Conservation (phyloP, 2,329 filamentous ascomycete genomes). For the Trichoderma simmonsii region DNA sequence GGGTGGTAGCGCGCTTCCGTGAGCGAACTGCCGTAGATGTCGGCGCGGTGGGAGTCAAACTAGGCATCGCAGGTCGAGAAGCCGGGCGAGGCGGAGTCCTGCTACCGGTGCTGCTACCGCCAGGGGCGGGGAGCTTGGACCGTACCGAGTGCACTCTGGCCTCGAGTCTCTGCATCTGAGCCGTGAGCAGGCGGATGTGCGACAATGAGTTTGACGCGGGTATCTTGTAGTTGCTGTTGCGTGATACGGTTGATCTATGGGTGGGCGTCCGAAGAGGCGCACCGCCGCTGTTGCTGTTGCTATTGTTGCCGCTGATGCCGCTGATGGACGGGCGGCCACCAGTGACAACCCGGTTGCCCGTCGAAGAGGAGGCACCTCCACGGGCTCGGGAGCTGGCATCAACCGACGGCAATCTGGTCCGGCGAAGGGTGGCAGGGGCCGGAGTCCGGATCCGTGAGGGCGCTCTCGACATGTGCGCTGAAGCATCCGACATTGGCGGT, state of each 20-base stretch:
- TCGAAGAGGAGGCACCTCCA: not conserved
- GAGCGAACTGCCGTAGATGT: constrained; percentile 63
- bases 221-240: constrained; percentile 48
- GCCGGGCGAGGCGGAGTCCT: constrained; percentile 76
- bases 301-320: not conserved
- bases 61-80: constrained; percentile 54
- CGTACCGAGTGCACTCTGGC: constrained; percentile 87
- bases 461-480: constrained; percentile 54
- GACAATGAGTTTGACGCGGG: constrained; percentile 70
- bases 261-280: constrained; percentile 46
- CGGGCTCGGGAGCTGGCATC: constrained; percentile 54
- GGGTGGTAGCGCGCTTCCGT: constrained; percentile 62
- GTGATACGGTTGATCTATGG: constrained; percentile 53
- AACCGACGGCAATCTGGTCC: constrained; percentile 53
- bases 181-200: constrained; percentile 90
- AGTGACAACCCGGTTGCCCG: constrained; percentile 13
- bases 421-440: constrained; percentile 34
- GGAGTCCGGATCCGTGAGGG: constrained; percentile 41
- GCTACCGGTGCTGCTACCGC: constrained; percentile 47
- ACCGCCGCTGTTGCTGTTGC: constrained; percentile 35
- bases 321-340: constrained; percentile 41
- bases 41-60: constrained; percentile 44
- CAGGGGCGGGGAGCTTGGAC: constrained; percentile 84
- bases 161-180: constrained; percentile 95
- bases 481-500: constrained; percentile 86